These are phyloP conservation scores for Phalaenopsis aphrodite DNA, from an alignment of 106 monocot species.

Conservation along the genomic window DNA sequence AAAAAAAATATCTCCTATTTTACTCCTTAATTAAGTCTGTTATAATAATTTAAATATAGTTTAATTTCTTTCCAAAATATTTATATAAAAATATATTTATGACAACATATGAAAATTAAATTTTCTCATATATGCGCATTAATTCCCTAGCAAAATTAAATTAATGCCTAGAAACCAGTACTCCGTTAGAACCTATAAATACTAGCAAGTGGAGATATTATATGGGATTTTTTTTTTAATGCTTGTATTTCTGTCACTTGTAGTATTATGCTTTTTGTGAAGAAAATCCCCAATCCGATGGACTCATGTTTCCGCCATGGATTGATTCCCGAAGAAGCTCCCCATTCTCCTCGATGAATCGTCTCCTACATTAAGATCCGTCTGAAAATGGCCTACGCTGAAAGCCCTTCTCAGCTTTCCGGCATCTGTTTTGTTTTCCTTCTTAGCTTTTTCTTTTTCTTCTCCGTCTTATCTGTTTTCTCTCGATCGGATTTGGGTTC, in stretches of 20 bases:
- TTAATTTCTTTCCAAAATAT: too few relatives aligned
- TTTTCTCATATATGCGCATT: too few relatives aligned
- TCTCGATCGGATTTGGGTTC: background rate
- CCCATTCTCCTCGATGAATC: background rate
- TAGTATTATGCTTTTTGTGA: background rate
- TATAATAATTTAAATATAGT: too few relatives aligned
- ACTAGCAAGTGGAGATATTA: too few relatives aligned
- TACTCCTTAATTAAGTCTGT: too few relatives aligned
- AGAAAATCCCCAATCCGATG: conserved; percentile 8
- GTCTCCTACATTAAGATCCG: background rate
- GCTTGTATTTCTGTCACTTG: background rate
- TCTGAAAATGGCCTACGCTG: conserved; percentile 7
- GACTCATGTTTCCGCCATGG: conserved; percentile 15
- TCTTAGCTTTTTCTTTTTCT: background rate
- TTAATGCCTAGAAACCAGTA: too few relatives aligned
- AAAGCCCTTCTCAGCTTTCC: background rate
- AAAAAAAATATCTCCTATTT: too few relatives aligned
- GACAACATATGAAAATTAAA: too few relatives aligned
- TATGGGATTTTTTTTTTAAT: too few relatives aligned
- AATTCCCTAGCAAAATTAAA: too few relatives aligned
- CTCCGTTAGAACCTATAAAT: too few relatives aligned
- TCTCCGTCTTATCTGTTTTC: background rate
- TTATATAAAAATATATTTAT: too few relatives aligned
- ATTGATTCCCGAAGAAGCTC: conserved; percentile 10
- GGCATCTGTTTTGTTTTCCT: background rate